phyloP scores from a whole-genome alignment of 75 land plant genomes.

The Pinus taeda region DNA sequence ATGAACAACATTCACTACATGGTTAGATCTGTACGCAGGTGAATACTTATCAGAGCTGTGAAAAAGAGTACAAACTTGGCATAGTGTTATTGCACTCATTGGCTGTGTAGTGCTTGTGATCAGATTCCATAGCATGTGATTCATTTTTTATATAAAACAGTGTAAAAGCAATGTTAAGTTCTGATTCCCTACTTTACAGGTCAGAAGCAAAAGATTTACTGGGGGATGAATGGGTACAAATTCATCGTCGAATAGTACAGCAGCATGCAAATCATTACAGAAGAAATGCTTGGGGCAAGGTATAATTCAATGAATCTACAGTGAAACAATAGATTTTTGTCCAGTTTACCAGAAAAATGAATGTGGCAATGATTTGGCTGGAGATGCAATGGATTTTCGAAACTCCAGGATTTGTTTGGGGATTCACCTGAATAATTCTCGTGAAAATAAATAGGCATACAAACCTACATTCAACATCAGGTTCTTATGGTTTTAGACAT shows the following conservation, averaged over 20 bases:
- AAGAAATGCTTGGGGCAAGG: constrained; percentile 84
- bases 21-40: constrained; percentile 94
- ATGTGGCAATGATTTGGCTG: constrained; percentile 4
- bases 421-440: neutral
- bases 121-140: neutral
- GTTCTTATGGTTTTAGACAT: neutral
- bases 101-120: neutral
- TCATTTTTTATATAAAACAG: neutral
- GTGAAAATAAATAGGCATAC: neutral
- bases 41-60: neutral
- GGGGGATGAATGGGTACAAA: constrained; percentile 98
- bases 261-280: constrained; percentile 92
- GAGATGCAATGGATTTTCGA: neutral
- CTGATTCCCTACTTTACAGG: constrained; percentile 31
- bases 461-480: neutral
- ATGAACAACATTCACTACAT: constrained; percentile 98
- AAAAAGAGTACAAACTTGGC: neutral
- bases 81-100: neutral
- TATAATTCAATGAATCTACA: constrained; percentile 10
- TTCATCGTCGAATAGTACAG: constrained; percentile 93
- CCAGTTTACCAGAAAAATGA: neutral
- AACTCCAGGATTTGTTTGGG: neutral
- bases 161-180: neutral
- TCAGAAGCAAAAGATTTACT: constrained; percentile 96
- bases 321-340: neutral